These are phyloP conservation scores for Starmerella floricola DNA, from an alignment of 805 yeast species.

Conservation along the genomic window DNA sequence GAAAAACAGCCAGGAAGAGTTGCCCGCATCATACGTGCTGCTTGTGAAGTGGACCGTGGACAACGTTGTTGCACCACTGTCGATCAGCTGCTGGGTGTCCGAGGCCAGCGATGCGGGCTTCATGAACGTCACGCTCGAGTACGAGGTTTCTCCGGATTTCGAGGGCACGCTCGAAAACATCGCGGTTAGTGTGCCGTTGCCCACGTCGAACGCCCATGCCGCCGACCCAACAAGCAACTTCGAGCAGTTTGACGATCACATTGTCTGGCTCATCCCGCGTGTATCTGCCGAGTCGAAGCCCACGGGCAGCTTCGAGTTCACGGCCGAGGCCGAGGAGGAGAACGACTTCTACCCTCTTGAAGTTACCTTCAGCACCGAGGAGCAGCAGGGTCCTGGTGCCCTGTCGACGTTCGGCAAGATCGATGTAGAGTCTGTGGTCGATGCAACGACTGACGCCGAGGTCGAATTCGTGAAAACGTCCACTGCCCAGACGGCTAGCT, in stretches of 20 bases:
- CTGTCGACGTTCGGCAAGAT: slow-evolving; percentile 51
- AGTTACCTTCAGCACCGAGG: slow-evolving; percentile 39
- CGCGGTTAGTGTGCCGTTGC: slow-evolving; percentile 51
- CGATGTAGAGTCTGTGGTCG: slow-evolving; percentile 47
- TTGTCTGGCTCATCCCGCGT: slow-evolving; percentile 49
- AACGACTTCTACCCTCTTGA: slow-evolving; percentile 83
- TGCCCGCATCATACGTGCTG: slow-evolving; percentile 85
- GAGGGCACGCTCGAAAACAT: slow-evolving; percentile 42
- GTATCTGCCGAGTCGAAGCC: slow-evolving; percentile 36
- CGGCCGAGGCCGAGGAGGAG: slow-evolving; percentile 62
- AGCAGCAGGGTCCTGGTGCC: slow-evolving; percentile 28
- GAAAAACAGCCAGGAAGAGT: slow-evolving; percentile 64
- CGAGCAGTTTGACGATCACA: slow-evolving; percentile 55
- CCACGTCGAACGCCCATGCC: slow-evolving; percentile 43
- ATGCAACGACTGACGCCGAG: slow-evolving; percentile 31
- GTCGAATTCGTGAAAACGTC: slow-evolving; percentile 18
- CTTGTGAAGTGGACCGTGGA: slow-evolving; percentile 84
- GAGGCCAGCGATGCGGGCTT: slow-evolving; percentile 41
- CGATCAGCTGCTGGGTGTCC: slow-evolving; percentile 75
- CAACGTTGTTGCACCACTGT: slow-evolving; percentile 47
- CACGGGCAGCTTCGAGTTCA: slow-evolving; percentile 67
- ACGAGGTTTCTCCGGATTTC: slow-evolving; percentile 49
- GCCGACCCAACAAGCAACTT: slow-evolving; percentile 30
- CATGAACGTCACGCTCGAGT: slow-evolving; percentile 75
- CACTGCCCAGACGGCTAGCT: slow-evolving; percentile 19